Evolutionary conservation across 139 green algal species (phyloP).

Genomic region (Klebsormidium nitens): DNA sequence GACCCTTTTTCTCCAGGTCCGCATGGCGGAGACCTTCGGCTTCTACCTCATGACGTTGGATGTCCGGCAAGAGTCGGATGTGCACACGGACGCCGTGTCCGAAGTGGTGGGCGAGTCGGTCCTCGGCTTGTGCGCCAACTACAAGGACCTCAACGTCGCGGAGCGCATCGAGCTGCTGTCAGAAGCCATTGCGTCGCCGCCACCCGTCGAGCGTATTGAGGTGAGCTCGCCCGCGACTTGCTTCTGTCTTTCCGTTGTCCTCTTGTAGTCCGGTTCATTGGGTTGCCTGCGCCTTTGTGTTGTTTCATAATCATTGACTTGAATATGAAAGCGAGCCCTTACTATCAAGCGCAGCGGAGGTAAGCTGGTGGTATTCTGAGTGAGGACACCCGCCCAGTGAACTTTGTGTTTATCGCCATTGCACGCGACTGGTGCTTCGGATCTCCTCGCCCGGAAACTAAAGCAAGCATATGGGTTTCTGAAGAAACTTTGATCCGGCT

Average conservation of each 20-base stretch:
- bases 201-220: not conserved
- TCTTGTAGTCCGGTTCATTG: no score
- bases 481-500: no score
- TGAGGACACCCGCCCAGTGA: slow-evolving; percentile 12
- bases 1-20: no score
- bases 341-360: no score
- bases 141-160: slow-evolving; percentile 9
- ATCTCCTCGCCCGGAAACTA: no score
- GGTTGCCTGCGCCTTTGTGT: no score
- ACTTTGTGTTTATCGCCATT: not conserved
- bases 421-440: not conserved
- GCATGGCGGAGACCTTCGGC: slow-evolving; percentile 80
- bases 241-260: no score
- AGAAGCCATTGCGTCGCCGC: not conserved
- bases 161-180: slow-evolving; percentile 7
- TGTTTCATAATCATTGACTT: no score
- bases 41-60: slow-evolving; percentile 88
- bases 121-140: slow-evolving; percentile 11
- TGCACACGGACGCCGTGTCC: slow-evolving; percentile 50
- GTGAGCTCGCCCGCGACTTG: not conserved
- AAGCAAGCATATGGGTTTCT: no score
- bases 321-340: no score
- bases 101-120: slow-evolving; percentile 56
- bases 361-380: no score
- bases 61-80: slow-evolving; percentile 62